Evolutionary conservation across 139 green algal species (phyloP), one percentile per base, ranked within the genome.

Genomic region (Chlamydomonas schloesseri): DNA sequence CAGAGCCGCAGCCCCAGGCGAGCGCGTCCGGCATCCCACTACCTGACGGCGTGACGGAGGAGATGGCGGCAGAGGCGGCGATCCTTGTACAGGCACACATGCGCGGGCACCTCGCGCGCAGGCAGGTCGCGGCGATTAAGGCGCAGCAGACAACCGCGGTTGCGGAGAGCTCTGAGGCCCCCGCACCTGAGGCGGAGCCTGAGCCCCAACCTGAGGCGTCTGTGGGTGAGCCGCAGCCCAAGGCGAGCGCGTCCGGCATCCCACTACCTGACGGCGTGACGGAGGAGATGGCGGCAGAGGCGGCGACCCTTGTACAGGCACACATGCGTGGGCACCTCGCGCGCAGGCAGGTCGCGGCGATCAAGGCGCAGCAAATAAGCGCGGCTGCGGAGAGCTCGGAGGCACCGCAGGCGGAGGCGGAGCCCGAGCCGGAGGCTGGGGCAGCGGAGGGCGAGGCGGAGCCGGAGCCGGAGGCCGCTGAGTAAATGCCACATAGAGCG

Each of bases 11-110:
- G 64, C 33, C 70, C 36, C 36, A 75, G 37, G 18, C 69, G 34
- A 28, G 9, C 55, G 26, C 11, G 58, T 57, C 9, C 8, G 73
- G 53, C 28, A 24, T 42, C 4, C n/a, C 71, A 6, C n/a, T 71
- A 10, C n/a, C 33, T 6, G 47, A 29, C 10, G 67, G 5, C 34
- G 65, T 26, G 21, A 55, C 72, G 31, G 31, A 26, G 1, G 64
- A 85, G 79, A 24, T 50, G 33, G 60, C 68, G 31, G 78, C 86
- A 34, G 55, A 28, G 47, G 91, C 93, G n/a, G n/a, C 42, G 0
- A 46, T 17, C 3, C 37, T 13, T 1, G 46, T 64, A 10, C 73
- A 64, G 47, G 46, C 37, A 28, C 37, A 64, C 73, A 46, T 67
- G 73, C 46, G 46, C 2, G n/a, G 73, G 23, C 29, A 42, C 47